Evolutionary conservation across 352 stramenopile genomes (phyloP), one percentile per base, ranked within the genome.

Genomic region (Phytopythium kandeliae): DNA sequence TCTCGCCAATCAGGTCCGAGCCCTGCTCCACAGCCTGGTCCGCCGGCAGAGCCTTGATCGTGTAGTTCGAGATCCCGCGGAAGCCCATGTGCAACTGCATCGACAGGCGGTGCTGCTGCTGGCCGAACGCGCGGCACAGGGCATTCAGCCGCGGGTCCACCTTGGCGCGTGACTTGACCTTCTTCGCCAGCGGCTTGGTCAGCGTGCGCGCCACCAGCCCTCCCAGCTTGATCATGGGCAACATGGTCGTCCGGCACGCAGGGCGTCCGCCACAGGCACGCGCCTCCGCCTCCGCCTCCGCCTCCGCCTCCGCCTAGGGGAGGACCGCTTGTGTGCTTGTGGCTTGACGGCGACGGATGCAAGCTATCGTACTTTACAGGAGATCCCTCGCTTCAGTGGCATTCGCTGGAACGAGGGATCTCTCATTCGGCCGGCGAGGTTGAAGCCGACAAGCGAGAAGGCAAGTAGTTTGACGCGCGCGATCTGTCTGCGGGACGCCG

Each of bases 141-240:
- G 64, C 54, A 49, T 85, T 87, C 24, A 89, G 64, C 31, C 69
- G 50, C 19, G 74, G 74, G 31, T 89, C 67, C 41, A 78, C 67
- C 52, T 95, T 97, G 25, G 92, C 91, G 38, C 88, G 89, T 55
- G 91, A 75, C 51, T 97, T 85, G 57, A 95, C 73, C 43, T 91
- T 79, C 54, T 97, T 96, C 19, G 86, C 87, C 43, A 93, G 75
- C 6, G 89, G 84, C 57, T 92, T 92, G 50, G 82, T 92, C 35
- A 90, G 67, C 56, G 82, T 89, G 52, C 82, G 79, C 28, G 86
- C 68, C 69, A 93, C 74, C 51, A 93, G 65, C 25, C 82, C 82
- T 47, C 82, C 82, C 21, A 93, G 55, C 63, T 93, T 93, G 60
- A 93, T 84, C 77, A 93, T 82, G 31, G 82, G 82, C 57, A 93